phyloP scores from a whole-genome alignment of 2,329 filamentous ascomycete species.

The Claviceps pazoutovae region DNA sequence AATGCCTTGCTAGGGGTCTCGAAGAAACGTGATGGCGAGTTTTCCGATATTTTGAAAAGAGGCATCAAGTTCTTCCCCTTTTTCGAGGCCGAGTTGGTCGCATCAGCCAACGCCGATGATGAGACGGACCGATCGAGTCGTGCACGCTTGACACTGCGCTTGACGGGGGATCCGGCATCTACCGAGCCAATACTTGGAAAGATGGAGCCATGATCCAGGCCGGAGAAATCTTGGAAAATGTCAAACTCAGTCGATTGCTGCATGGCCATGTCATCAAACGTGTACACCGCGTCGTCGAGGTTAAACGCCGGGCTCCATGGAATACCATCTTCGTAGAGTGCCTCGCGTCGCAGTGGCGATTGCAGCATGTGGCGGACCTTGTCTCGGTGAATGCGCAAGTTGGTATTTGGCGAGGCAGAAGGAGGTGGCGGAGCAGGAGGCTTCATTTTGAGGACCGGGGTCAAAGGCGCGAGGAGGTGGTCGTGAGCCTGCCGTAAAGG shows the following conservation, averaged over 20 bases:
- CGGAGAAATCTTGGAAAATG: slow-evolving; percentile 36
- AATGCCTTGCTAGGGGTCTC: slow-evolving; percentile 46
- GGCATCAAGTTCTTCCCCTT: slow-evolving; percentile 38
- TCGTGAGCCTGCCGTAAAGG: slow-evolving; percentile 45
- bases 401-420: slow-evolving; percentile 86
- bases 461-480: slow-evolving; percentile 62
- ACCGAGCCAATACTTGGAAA: slow-evolving; percentile 30
- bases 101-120: slow-evolving; percentile 45
- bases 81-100: slow-evolving; percentile 38
- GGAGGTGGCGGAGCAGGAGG: slow-evolving; percentile 40
- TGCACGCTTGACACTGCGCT: slow-evolving; percentile 45
- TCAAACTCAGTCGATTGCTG: slow-evolving; percentile 45
- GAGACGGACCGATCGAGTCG: slow-evolving; percentile 51
- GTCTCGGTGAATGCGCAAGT: slow-evolving; percentile 75
- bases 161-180: slow-evolving; percentile 50
- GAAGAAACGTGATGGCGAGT: slow-evolving; percentile 24
- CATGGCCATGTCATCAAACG: slow-evolving; percentile 33
- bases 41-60: slow-evolving; percentile 33
- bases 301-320: slow-evolving; percentile 57
- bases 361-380: slow-evolving; percentile 70
- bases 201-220: slow-evolving; percentile 16
- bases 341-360: slow-evolving; percentile 48
- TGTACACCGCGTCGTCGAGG: slow-evolving; percentile 42
- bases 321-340: slow-evolving; percentile 29
- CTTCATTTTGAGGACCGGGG: slow-evolving; percentile 73